phyloP scores from a whole-genome alignment of 202 grass and related monocot species.

The Bolboschoenoplectus hybrid region DNA sequence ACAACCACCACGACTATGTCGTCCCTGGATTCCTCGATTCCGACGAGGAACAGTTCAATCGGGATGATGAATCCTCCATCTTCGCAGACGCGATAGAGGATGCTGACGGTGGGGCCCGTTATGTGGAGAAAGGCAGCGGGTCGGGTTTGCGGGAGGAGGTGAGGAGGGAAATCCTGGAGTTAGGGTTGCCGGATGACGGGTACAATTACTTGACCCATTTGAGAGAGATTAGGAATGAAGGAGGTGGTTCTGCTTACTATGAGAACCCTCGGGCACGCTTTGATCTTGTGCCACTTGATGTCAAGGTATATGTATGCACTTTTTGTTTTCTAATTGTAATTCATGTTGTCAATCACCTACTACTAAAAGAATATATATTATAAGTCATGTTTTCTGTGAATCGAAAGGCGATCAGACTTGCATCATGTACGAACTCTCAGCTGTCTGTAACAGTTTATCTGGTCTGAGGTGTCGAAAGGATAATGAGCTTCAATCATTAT shows the following conservation, averaged over 20 bases:
- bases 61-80: neutral
- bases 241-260: conserved; percentile 60
- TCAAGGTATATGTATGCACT: conserved; percentile 50
- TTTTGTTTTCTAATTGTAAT: neutral
- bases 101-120: neutral
- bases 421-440: neutral
- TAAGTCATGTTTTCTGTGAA: too few species aligned
- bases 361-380: too few species aligned
- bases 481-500: neutral
- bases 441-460: neutral
- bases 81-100: conserved; percentile 26
- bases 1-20: conserved; percentile 64
- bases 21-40: conserved; percentile 62
- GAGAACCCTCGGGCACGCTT: conserved; percentile 48
- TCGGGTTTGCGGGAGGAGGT: conserved; percentile 51
- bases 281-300: conserved; percentile 49
- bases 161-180: conserved; percentile 65
- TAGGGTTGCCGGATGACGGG: conserved; percentile 84
- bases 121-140: neutral
- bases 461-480: neutral
- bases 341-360: neutral
- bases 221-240: conserved; percentile 64
- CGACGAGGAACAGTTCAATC: conserved; percentile 33
- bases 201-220: conserved; percentile 90
- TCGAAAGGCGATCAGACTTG: neutral